phyloP scores from a whole-genome alignment of 2,329 filamentous ascomycete genomes.

The Aspergillus sp. region DNA sequence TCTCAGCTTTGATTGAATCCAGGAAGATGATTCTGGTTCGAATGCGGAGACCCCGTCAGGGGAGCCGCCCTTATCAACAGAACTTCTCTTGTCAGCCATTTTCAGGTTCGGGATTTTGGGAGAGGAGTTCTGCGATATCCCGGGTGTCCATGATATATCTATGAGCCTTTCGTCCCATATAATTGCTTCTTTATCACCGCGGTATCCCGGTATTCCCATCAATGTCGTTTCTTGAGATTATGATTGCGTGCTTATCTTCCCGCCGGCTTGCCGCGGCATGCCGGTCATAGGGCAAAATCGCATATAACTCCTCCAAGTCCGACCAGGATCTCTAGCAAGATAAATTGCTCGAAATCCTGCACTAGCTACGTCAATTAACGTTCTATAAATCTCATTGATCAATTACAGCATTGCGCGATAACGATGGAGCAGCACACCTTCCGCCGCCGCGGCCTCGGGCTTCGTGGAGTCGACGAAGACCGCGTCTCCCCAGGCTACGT shows the following conservation, averaged over 20 bases:
- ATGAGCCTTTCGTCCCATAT: not conserved
- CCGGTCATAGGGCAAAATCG: slow-evolving; percentile 13
- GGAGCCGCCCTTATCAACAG: not conserved
- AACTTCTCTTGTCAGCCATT: slow-evolving; percentile 7
- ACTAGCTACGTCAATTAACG: not conserved
- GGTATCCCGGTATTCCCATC: slow-evolving; percentile 18
- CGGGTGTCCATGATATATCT: not conserved
- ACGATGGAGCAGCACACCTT: slow-evolving; percentile 48
- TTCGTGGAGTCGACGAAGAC: slow-evolving; percentile 40
- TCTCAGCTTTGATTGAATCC: slow-evolving; percentile 18
- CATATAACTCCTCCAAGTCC: not conserved
- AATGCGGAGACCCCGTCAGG: not conserved
- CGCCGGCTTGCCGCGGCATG: slow-evolving; percentile 26
- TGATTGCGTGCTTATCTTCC: slow-evolving; percentile 16
- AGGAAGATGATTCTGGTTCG: slow-evolving; percentile 1
- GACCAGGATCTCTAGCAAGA: not conserved
- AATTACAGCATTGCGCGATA: not conserved
- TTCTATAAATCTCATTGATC: not conserved
- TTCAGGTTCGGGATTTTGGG: not conserved
- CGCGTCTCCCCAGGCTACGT: slow-evolving; percentile 43
- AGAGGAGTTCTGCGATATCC: not conserved
- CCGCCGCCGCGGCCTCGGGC: slow-evolving; percentile 42
- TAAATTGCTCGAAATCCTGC: slow-evolving; percentile 1
- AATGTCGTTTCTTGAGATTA: slow-evolving; percentile 21
- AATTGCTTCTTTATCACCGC: slow-evolving; percentile 1